These are phyloP conservation scores for Lactarius sp. DNA, from an alignment of 768 basidiomycete genomes.

Conservation along the genomic window DNA sequence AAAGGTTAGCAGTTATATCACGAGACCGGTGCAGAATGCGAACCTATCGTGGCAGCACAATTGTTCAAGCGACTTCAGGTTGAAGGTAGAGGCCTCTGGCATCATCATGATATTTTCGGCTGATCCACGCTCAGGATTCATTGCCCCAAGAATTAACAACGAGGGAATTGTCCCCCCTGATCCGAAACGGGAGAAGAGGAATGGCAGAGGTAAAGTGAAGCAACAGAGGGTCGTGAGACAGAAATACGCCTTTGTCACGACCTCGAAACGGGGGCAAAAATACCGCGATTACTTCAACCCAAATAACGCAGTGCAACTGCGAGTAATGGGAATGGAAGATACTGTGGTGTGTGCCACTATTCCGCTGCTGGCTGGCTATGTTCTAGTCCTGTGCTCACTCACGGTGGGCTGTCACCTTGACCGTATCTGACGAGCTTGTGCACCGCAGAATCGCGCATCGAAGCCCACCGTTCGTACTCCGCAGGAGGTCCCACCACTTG, in stretches of 20 bases:
- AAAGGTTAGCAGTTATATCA: background rate
- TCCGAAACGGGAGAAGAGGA: slow-evolving; percentile 33
- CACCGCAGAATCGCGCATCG: slow-evolving; percentile 20
- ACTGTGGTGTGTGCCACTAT: slow-evolving; percentile 39
- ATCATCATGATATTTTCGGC: background rate
- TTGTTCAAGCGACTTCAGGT: slow-evolving; percentile 64
- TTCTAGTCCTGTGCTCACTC: background rate
- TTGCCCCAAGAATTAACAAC: slow-evolving; percentile 43
- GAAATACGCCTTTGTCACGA: slow-evolving; percentile 53
- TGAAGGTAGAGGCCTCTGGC: slow-evolving; percentile 47
- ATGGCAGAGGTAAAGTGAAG: slow-evolving; percentile 34
- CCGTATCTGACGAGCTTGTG: background rate
- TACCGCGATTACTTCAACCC: slow-evolving; percentile 72
- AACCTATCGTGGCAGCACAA: slow-evolving; percentile 51
- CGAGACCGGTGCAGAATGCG: slow-evolving; percentile 40
- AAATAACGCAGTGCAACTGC: slow-evolving; percentile 51
- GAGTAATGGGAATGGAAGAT: slow-evolving; percentile 55
- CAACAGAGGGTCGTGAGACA: slow-evolving; percentile 50
- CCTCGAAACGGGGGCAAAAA: slow-evolving; percentile 39
- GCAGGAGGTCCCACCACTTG: background rate
- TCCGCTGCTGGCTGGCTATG: background rate
- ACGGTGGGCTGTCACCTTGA: background rate
- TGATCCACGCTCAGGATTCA: slow-evolving; percentile 45
- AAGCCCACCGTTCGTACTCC: background rate
- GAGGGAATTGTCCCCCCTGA: slow-evolving; percentile 40